Evolutionary conservation across 345 rosid genomes (phyloP), one percentile per base, ranked within the genome.

Genomic region (Schrenkiella parvula): DNA sequence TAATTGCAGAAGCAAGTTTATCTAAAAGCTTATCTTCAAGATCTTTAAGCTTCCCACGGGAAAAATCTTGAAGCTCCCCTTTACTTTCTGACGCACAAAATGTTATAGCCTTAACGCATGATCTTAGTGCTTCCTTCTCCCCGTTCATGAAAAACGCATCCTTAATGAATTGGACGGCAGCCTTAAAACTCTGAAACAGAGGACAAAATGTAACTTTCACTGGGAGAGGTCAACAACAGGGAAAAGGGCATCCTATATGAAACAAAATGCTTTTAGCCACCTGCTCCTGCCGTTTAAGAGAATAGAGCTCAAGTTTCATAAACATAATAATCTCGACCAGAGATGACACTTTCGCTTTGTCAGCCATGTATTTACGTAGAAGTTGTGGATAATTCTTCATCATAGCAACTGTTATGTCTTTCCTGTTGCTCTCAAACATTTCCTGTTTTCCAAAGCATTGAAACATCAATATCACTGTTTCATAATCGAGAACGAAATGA

Each of bases 231-330:
- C 53, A 50, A 17, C 29, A 46, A 52, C 66, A 73, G 37, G 25
- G 67, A 53, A 53, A 19, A 43, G 42, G 12, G 43, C 35, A 22
- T 60, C 51, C 51, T 52, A 18, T 44, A 43, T 34, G 31, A n/a
- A 61, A 62, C 47, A 44, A 54, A 52, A 63, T 43, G 52, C 57
- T 39, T 65, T 23, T 56, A 79, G 84, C 61, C 39, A 91, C 96
- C 91, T 89, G 91, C 74, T 95, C 99, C 80, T 89, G 96, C 78
- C 99, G 83, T 90, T 95, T 95, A 58, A 95, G 79, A 67, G 99
- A 91, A 83, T 91, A 91, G 64, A 95, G 87, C 82, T 86, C 97
- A 74, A 95, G 89, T 79, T 91, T 88, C 96, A 95, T 82, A 76
- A 87, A 78, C 54, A 84, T 77, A 71, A 89, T 82, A 62, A 91